Conservation (phyloP, 2,329 filamentous ascomycete genomes). For the Fusarium decemcellulare region DNA sequence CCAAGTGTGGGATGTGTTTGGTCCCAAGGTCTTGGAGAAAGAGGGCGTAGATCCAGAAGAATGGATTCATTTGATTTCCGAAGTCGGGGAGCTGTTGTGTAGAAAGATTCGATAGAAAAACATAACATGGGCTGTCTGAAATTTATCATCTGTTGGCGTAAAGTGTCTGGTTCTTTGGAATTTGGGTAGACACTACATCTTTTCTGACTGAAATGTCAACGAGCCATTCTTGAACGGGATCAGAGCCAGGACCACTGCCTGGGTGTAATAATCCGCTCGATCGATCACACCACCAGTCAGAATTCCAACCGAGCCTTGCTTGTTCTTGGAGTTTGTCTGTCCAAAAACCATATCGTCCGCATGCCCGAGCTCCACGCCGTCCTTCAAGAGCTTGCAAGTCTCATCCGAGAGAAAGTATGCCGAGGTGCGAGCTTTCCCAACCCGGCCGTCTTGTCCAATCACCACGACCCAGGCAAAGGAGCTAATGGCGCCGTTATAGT, state of each 20-base stretch:
- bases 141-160: too few relatives aligned
- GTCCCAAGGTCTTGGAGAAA: slow-evolving; percentile 31
- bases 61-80: slow-evolving; percentile 32
- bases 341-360: slow-evolving; percentile 58
- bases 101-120: not conserved
- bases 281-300: slow-evolving; percentile 56
- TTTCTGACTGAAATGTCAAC: slow-evolving; percentile 48
- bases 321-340: slow-evolving; percentile 54
- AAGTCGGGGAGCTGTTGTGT: not conserved
- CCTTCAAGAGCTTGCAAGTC: slow-evolving; percentile 51
- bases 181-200: too few relatives aligned
- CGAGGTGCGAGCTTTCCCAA: slow-evolving; percentile 56
- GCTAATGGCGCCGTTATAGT: slow-evolving; percentile 45
- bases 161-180: too few relatives aligned
- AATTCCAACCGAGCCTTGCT: slow-evolving; percentile 57
- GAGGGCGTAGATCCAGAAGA: slow-evolving; percentile 23
- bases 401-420: slow-evolving; percentile 56
- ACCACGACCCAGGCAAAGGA: slow-evolving; percentile 60
- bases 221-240: slow-evolving; percentile 57
- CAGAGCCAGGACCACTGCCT: slow-evolving; percentile 57
- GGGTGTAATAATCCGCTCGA: slow-evolving; percentile 54
- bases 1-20: slow-evolving; percentile 47
- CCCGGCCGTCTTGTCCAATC: slow-evolving; percentile 43
- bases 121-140: not conserved
- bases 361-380: slow-evolving; percentile 55